Evolutionary conservation across 805 yeast species (phyloP), one percentile per base, ranked within the genome.

Genomic region (Metschnikowia dekortorum): DNA sequence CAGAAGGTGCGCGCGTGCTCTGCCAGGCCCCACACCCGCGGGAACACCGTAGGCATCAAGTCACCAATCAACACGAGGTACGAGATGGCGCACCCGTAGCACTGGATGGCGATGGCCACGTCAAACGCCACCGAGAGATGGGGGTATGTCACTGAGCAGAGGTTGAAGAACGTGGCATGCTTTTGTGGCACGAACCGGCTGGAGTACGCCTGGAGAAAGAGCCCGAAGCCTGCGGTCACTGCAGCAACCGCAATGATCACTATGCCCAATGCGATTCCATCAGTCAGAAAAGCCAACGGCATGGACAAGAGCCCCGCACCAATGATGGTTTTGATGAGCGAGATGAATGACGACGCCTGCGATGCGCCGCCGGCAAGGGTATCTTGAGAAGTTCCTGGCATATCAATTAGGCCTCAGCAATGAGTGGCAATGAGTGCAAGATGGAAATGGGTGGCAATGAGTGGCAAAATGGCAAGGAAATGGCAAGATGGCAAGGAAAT

Each of bases 221-320:
- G 67, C 0, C 95, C 95, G 62, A 74, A 83, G 1, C 84, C 82
- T 8, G 89, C 81, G 0, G 89, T 78, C 2, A 75, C 31, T 1
- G 88, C 90, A 0, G 89, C 89, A 13, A 83, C 44, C 0, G 83
- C 11, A 6, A 85, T 73, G 30, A 87, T 70, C 4, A 75, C 39
- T 0, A 75, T 55, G 1, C 94, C 94, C 30, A 81, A 67, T 6
- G 81, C 50, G 0, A 85, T 61, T 2, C 91, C 89, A 61, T 86
- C 89, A 10, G 86, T 78, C 51, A 78, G 74, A 66, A 85, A 82
- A 0, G 89, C 87, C 53, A 74, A 81, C 0, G 94, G 91, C 69
- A 87, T 79, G n/a, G 91, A 88, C 34, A 87, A 71, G 38, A 87
- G 72, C 1, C 95, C 95, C 0, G 94, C 89, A 6, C 95, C 95